Percentiles rank a stretch among this genome's conserved stretches.
These are phyloP conservation scores for Rutstroemia sydowiana DNA, from an alignment of 2,329 filamentous ascomycete species.

Conservation along the genomic window DNA sequence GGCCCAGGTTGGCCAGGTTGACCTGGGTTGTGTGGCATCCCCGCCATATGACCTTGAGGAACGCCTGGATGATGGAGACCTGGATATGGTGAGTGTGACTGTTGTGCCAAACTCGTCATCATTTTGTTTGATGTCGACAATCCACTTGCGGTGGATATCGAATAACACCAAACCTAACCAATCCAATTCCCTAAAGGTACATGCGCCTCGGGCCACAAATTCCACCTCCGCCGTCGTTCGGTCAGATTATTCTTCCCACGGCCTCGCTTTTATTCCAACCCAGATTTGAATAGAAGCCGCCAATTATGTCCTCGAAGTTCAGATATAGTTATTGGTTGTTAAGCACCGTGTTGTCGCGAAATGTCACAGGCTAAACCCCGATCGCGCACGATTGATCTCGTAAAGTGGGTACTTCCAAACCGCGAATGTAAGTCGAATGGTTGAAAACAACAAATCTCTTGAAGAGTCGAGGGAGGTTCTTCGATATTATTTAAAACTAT, in stretches of 20 bases:
- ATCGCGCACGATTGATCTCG: conserved; percentile 10
- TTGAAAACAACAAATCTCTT: conserved; percentile 8
- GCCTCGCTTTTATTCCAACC: conserved; percentile 14
- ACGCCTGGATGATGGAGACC: conserved; percentile 68
- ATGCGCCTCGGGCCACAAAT: conserved; percentile 21
- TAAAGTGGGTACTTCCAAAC: conserved; percentile 9
- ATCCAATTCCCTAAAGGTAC: conserved; percentile 13
- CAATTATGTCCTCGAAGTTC: conserved; percentile 11
- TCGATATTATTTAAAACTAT: neutral
- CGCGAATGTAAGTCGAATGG: conserved; percentile 10
- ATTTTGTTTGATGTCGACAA: conserved; percentile 42
- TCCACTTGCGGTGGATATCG: conserved; percentile 53
- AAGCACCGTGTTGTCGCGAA: conserved; percentile 15
- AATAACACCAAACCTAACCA: conserved; percentile 28
- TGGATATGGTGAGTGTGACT: conserved; percentile 63
- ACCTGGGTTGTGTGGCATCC: conserved; percentile 52
- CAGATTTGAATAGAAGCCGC: neutral
- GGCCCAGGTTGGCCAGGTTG: conserved; percentile 58
- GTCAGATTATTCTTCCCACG: conserved; percentile 30
- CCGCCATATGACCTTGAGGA: conserved; percentile 46
- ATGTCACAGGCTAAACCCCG: conserved; percentile 22
- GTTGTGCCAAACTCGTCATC: conserved; percentile 64
- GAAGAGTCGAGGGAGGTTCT: neutral
- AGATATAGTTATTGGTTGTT: conserved; percentile 7
- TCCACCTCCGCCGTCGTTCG: conserved; percentile 39